Base-by-base conservation (phyloP, 73 alveolate genomes). In the Paramecium sexaurelia region DNA sequence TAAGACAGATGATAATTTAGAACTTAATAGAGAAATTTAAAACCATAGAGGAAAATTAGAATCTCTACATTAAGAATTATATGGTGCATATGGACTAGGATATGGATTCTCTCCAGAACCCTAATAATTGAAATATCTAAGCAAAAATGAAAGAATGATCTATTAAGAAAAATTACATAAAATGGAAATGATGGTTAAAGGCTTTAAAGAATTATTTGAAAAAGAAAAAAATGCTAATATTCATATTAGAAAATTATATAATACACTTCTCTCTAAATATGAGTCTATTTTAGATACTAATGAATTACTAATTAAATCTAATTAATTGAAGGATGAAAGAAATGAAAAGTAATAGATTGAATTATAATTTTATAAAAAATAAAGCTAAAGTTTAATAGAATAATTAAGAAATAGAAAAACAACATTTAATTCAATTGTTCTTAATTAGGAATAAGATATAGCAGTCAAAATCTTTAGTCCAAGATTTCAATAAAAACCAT, bases 151-250 rank as follows among this genome's bases (percentile, higher is more conserved):
- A 69, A 68, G 94, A 43, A 13, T 71, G 87, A 39, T 82, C 40
- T 87, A 87, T 87, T 78, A 78, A 37, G 93, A 87, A 32, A 82
- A 68, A 35, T 39, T 87, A 27, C 83, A 87, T 19, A 87, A 87
- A 17, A 55, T 88, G 89, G 78, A 88, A 43, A 88, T 69, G 82
- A 88, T 82, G 69, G 90, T 88, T 19, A 88, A 82, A 88, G 75
- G 87, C 19, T 88, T 88, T 88, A 88, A 88, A 43, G 87, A 68
- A 32, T 33, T 88, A 13, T 88, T 88, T 41, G 91, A 88, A 29
- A 68, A 82, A 7, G 94, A 88, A 88, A 29, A 68, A n/a, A 32
- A 88, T 24, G 55, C 29, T 43, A 15, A 68, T 22, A 29, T 37
- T 56, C 37, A 68, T 19, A 29, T 66, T 0, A 40, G 67, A 24